Evolutionary conservation across 345 rosid species (phyloP).

Genomic region (Aethionema arabicum): DNA sequence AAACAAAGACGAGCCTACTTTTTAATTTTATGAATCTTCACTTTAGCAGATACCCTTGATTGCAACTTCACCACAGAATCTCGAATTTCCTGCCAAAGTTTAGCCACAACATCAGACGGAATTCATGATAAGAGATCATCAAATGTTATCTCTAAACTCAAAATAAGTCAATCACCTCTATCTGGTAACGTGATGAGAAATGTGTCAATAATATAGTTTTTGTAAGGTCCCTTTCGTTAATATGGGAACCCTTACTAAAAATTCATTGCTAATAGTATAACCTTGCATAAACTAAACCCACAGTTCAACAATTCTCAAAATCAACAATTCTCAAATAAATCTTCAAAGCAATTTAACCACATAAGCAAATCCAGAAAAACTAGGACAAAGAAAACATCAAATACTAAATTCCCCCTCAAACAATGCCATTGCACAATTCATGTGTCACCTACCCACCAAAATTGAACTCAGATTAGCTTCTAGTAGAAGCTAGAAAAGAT

Average conservation of each 20-base stretch:
- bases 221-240: no score
- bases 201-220: conserved; percentile 72
- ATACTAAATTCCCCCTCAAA: no score
- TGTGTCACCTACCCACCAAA: conserved; percentile 68
- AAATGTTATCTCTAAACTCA: background rate
- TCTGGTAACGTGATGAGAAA: conserved; percentile 81
- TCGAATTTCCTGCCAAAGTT: conserved; percentile 67
- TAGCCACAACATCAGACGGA: conserved; percentile 8
- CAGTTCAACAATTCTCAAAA: no score
- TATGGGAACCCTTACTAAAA: no score
- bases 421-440: conserved; percentile 78
- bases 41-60: conserved; percentile 76
- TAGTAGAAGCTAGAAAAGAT: background rate
- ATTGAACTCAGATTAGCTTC: conserved; percentile 12
- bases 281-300: no score
- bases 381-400: no score
- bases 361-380: no score
- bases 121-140: background rate
- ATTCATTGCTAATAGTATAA: no score
- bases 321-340: no score
- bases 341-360: no score
- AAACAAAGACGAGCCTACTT: conserved; percentile 16
- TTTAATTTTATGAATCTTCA: conserved; percentile 44
- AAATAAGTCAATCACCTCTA: conserved; percentile 57
- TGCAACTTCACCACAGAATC: conserved; percentile 73